These are phyloP conservation scores for Scedosporium dehoogii DNA, from an alignment of 2,329 filamentous ascomycete genomes.

Conservation along the genomic window DNA sequence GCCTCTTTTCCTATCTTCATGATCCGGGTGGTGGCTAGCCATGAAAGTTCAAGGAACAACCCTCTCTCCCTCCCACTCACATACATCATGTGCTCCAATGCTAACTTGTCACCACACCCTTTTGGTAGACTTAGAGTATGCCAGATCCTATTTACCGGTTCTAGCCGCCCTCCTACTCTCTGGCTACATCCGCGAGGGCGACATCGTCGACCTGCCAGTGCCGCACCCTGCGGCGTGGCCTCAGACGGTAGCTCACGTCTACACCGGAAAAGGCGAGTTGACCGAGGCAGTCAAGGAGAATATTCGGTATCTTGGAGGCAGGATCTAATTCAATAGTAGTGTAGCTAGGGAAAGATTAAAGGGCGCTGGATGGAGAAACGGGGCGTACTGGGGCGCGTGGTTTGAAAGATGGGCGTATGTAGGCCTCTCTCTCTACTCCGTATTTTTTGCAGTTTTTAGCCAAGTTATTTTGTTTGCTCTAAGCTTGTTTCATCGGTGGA, in stretches of 20 bases:
- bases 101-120: neutral
- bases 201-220: conserved; percentile 46
- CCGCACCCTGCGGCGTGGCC: conserved; percentile 47
- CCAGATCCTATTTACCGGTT: conserved; percentile 38
- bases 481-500: neutral
- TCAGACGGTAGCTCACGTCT: conserved; percentile 44
- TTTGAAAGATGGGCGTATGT: no score
- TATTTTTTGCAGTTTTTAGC: no score
- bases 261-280: conserved; percentile 37
- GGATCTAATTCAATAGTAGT: conserved; percentile 17
- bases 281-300: conserved; percentile 40
- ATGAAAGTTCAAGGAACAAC: neutral
- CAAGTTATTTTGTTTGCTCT: no score
- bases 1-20: neutral
- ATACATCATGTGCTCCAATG: neutral
- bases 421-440: no score
- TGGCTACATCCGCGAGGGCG: conserved; percentile 38
- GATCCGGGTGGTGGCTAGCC: neutral
- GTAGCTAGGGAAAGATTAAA: neutral
- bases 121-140: conserved; percentile 34
- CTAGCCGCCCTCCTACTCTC: conserved; percentile 46
- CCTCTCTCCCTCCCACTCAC: neutral
- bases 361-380: neutral
- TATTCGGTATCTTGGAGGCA: conserved; percentile 45
- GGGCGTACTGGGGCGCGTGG: no score